Conservation (phyloP, 1,284 basidiomycete species). For the Tilletia setariae region DNA sequence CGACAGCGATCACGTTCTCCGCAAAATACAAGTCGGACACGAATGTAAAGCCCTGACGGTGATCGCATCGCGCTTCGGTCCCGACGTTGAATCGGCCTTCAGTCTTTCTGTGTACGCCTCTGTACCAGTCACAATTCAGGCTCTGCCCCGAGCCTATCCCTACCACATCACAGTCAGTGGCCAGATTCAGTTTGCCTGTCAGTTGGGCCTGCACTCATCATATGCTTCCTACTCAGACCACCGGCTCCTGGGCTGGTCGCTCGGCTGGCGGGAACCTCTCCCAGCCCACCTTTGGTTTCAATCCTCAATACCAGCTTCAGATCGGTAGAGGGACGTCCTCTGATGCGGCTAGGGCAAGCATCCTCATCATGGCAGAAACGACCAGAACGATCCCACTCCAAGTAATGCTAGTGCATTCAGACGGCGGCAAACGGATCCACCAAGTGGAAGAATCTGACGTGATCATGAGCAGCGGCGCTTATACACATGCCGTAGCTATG, state of each 20-base stretch:
- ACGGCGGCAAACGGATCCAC: conserved; percentile 66
- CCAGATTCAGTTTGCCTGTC: not conserved
- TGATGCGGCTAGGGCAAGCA: conserved; percentile 57
- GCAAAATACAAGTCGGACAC: not conserved
- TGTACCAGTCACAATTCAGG: conserved; percentile 23
- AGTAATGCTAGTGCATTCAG: conserved; percentile 68
- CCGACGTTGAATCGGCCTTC: conserved; percentile 55
- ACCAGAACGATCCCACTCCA: conserved; percentile 70
- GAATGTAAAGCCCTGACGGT: conserved; percentile 25
- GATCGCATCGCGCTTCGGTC: conserved; percentile 43
- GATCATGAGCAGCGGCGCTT: conserved; percentile 71
- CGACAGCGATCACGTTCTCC: conserved; percentile 3
- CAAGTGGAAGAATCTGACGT: conserved; percentile 64
- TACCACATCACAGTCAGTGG: conserved; percentile 27
- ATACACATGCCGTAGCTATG: conserved; percentile 73
- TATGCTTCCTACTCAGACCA: not conserved
- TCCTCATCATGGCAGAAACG: conserved; percentile 55
- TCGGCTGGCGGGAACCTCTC: conserved; percentile 79
- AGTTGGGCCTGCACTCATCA: not conserved
- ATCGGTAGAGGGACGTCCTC: conserved; percentile 62
- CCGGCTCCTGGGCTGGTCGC: conserved; percentile 62
- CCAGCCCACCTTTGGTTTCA: conserved; percentile 76
- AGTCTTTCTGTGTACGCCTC: conserved; percentile 61
- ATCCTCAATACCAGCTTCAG: conserved; percentile 78
- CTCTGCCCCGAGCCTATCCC: conserved; percentile 26